Percentiles rank a stretch among this genome's conserved stretches.
phyloP scores from a whole-genome alignment of 2,329 filamentous ascomycete genomes.

The Macrophomina tecta region DNA sequence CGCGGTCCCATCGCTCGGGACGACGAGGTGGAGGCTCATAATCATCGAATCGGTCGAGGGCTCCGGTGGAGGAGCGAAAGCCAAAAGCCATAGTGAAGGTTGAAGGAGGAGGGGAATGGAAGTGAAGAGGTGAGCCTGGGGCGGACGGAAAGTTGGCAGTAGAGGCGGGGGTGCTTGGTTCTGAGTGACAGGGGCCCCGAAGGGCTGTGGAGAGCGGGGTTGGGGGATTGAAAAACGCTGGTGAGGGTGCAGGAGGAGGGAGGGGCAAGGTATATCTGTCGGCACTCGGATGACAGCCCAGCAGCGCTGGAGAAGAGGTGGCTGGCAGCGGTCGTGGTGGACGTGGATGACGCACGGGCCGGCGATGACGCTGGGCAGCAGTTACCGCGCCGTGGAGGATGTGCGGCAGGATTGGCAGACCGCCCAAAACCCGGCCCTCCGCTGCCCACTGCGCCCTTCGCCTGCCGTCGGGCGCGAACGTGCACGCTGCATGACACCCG shows the following conservation, averaged over 20 bases:
- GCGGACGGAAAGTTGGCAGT: conserved; percentile 18
- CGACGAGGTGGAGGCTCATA: conserved; percentile 45
- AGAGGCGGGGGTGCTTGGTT: conserved; percentile 8
- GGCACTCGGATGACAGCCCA: conserved; percentile 3
- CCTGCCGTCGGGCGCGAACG: conserved; percentile 20
- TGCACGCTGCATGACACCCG: conserved; percentile 2
- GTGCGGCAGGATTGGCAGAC: conserved; percentile 24
- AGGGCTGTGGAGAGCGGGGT: conserved; percentile 4
- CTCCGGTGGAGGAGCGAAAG: conserved; percentile 50
- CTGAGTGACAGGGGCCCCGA: conserved; percentile 1
- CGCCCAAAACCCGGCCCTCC: neutral
- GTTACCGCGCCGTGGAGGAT: conserved; percentile 9
- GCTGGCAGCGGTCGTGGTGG: conserved; percentile 1
- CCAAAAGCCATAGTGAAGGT: conserved; percentile 19
- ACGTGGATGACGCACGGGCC: conserved; percentile 7
- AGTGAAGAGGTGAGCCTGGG: neutral
- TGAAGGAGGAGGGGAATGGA: neutral
- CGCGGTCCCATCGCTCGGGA: conserved; percentile 56
- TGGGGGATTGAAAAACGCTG: neutral
- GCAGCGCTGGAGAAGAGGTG: neutral
- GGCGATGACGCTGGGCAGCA: conserved; percentile 18
- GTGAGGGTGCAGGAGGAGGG: neutral
- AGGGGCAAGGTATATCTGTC: conserved; percentile 13
- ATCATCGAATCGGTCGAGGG: conserved; percentile 51
- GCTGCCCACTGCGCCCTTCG: conserved; percentile 19